Conservation (phyloP, 176 grass and related monocot species). For the Carex parvula region DNA sequence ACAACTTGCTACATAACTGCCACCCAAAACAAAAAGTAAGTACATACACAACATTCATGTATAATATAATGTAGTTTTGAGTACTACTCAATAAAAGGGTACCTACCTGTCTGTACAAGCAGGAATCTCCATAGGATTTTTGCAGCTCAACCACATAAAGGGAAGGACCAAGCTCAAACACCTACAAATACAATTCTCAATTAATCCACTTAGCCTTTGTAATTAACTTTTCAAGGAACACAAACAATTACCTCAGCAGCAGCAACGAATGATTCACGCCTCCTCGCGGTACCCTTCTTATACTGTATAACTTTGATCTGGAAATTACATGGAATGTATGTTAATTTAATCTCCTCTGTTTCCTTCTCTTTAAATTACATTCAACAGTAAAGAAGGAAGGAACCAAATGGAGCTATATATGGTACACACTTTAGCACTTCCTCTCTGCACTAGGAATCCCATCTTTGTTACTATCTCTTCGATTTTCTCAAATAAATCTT, state of each 20-base stretch:
- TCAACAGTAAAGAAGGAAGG: neutral
- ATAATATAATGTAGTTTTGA: neutral
- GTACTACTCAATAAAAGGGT: neutral
- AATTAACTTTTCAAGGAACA: neutral
- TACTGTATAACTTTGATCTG: conserved; percentile 55
- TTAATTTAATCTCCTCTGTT: conserved; percentile 10
- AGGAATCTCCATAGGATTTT: conserved; percentile 64
- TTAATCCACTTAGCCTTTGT: neutral
- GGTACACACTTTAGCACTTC: conserved; percentile 40
- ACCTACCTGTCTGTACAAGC: conserved; percentile 62
- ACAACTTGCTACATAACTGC: conserved; percentile 64
- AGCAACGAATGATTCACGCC: conserved; percentile 39
- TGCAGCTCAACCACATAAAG: conserved; percentile 69
- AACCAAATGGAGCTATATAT: neutral
- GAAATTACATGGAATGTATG: conserved; percentile 6
- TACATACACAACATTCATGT: neutral
- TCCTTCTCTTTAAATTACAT: neutral
- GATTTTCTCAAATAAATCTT: conserved; percentile 54
- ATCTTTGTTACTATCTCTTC: conserved; percentile 38
- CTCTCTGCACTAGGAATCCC: conserved; percentile 52
- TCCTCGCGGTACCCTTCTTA: conserved; percentile 27
- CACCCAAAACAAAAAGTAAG: neutral
- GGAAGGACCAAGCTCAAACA: conserved; percentile 73
- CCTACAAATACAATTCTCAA: conserved; percentile 31
- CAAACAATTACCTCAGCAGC: conserved; percentile 40